Percentiles rank a stretch among this genome's conserved stretches.
phyloP scores from a whole-genome alignment of 1,139 yeast genomes.

The Kluyveromyces sp. region DNA sequence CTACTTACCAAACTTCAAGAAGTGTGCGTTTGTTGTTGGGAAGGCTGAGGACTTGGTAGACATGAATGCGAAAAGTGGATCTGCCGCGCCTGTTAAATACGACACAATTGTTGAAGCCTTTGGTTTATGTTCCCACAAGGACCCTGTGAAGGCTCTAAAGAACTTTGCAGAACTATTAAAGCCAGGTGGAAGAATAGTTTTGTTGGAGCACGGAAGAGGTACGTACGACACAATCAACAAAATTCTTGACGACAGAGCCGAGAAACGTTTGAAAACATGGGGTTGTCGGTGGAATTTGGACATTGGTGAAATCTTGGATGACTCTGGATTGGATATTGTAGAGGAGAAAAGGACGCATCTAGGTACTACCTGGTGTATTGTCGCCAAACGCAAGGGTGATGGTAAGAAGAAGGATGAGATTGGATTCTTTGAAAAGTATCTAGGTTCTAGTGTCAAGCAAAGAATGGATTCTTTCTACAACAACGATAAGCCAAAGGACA shows the following conservation, averaged over 20 bases:
- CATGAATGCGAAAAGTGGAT: slow-evolving; percentile 35
- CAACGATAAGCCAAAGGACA: neutral
- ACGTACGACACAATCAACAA: slow-evolving; percentile 69
- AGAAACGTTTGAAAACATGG: slow-evolving; percentile 80
- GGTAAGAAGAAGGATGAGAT: slow-evolving; percentile 40
- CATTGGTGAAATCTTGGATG: slow-evolving; percentile 75
- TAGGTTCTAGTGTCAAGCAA: slow-evolving; percentile 23
- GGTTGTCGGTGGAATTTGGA: slow-evolving; percentile 97
- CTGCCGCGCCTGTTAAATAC: slow-evolving; percentile 43
- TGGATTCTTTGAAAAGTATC: slow-evolving; percentile 40
- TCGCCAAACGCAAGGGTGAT: slow-evolving; percentile 68
- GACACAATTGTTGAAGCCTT: slow-evolving; percentile 92
- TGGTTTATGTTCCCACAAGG: slow-evolving; percentile 92
- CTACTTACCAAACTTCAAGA: slow-evolving; percentile 54
- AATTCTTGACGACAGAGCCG: slow-evolving; percentile 76
- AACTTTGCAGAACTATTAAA: slow-evolving; percentile 66
- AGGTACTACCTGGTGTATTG: slow-evolving; percentile 89
- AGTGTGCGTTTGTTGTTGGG: slow-evolving; percentile 86
- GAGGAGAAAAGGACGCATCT: slow-evolving; percentile 74
- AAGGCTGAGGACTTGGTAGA: slow-evolving; percentile 74
- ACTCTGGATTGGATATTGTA: slow-evolving; percentile 77
- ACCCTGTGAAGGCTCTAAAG: slow-evolving; percentile 74
- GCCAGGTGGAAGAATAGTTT: slow-evolving; percentile 85
- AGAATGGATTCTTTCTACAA: slow-evolving; percentile 14
- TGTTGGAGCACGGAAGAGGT: slow-evolving; percentile 90